Evolutionary conservation across 495 filamentous ascomycete genomes (phyloP), one percentile per base, ranked within the genome.

Genomic region (Aspergillus sparsus): DNA sequence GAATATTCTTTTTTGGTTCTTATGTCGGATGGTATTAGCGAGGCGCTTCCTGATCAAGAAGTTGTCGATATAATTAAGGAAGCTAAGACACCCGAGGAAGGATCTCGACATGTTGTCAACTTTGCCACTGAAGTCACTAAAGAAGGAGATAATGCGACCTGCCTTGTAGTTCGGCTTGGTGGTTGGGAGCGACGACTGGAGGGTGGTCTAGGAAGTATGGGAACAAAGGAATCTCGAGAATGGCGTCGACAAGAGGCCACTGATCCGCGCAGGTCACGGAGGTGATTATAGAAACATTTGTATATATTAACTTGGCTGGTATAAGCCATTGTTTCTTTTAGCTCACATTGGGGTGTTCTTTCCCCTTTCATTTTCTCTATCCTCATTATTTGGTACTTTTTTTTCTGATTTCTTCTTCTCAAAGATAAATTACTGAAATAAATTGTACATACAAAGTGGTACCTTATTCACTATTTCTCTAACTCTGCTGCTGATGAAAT

Each of bases 61-160:
- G 87, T 98, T 58, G 91, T 96, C 27, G 94, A 98, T 68, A 86
- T 98, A 32, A 82, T 98, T 58, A 98, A 98, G 69, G 94, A 98
- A 72, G 89, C 90, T 7, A 83, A 78, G 66, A 98, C 95, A 0
- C 94, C 94, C 0, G 93, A 96, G 62, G 83, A 96, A 73, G 94
- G 85, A 3, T 84, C 90, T 3, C 82, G 79, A 49, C 85, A 89
- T 57, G 85, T 98, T 10, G 90, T 95, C 33, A 83, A 82, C 35
- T 96, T 92, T 67, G 92, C 93, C 2, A 93, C 87, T 5, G 95
- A 98, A 77, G 87, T 95, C 12, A 85, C 82, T 16, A 80, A 69
- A 7, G 87, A 92, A 53, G 93, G 88, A 0, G 93, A 98, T 71
- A 98, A 98, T 80, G 91, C 92, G 9, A 98, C 95, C n/a, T 93